Base-by-base conservation (phyloP, 805 yeast genomes). In the Wickerhamiella bombiphila region DNA sequence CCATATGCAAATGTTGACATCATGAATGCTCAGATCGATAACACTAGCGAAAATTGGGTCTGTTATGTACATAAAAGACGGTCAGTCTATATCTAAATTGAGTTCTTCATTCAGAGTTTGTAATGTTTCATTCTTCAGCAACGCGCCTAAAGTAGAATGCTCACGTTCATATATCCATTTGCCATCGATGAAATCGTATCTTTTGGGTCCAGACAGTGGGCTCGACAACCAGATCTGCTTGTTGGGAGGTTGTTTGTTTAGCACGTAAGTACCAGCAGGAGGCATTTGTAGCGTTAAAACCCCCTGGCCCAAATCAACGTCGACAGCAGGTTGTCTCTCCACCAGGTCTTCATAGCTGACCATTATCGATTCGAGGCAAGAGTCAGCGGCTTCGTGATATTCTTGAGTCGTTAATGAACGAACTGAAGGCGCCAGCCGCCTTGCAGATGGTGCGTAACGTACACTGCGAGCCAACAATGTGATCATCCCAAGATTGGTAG, bases 161-260 rank as follows among this genome's bases (percentile, higher is more conserved):
- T 86, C 94, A 46, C 97, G 69, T 39, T 79, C 55, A 9, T 86
- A 77, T 9, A 74, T 60, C 98, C 98, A 91, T 39, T 66, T 62
- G 3, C 80, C 80, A 30, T 72, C 68, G 31, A 79, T 65, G 44
- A 69, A 71, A 55, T 91, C 97, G 51, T 73, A 80, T 31, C 70
- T 54, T 53, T 85, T 83, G 4, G 98, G 98, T 0, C 98, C 98
- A 5, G 93, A 79, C 3, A 83, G 53, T 0, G 99, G 99, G 32
- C 94, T 80, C 42, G 93, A 74, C 37, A 88, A 66, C 99, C 99
- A 91, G 22, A 91, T 78, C 57, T 91, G 99, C 59, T 81, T 79
- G 60, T 85, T 91, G 3, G 98, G 96, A 1, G 98, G 98, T 59
- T 91, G 97, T 54, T 85, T 88, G 63, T 91, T 91, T 53, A 91